These are phyloP conservation scores for Gyromitra esculenta DNA, from an alignment of 2,329 filamentous ascomycete species.

Conservation along the genomic window DNA sequence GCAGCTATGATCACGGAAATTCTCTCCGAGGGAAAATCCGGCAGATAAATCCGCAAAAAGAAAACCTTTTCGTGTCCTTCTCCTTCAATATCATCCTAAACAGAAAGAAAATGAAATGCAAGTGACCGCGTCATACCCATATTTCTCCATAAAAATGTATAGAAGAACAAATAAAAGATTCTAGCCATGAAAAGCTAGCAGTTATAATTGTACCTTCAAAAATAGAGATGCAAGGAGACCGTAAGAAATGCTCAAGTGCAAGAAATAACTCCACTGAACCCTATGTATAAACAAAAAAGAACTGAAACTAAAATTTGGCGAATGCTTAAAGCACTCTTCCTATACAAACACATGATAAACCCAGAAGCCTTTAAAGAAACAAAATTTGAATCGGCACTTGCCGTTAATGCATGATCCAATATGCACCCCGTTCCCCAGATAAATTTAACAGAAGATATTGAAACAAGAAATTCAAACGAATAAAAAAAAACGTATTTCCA, in stretches of 20 bases:
- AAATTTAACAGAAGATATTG: conserved; percentile 46
- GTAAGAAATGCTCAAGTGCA: conserved; percentile 35
- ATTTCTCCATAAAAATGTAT: conserved; percentile 33
- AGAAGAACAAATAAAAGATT: conserved; percentile 41
- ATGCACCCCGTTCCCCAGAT: conserved; percentile 48
- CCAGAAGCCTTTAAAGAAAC: conserved; percentile 29
- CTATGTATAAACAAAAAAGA: conserved; percentile 47
- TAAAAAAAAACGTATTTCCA: conserved; percentile 14
- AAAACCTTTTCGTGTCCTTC: conserved; percentile 24
- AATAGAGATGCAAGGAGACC: conserved; percentile 28
- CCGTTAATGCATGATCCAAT: conserved; percentile 49
- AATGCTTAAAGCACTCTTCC: conserved; percentile 26
- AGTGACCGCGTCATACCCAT: conserved; percentile 36
- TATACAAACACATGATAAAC: conserved; percentile 40
- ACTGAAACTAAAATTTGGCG: conserved; percentile 38
- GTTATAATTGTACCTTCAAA: conserved; percentile 29
- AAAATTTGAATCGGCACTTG: conserved; percentile 31
- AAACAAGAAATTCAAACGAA: conserved; percentile 36
- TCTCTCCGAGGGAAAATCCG: conserved; percentile 30
- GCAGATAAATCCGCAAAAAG: conserved; percentile 19
- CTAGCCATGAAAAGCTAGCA: conserved; percentile 39
- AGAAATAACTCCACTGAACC: conserved; percentile 39
- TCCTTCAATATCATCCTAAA: conserved; percentile 35
- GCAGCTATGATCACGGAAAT: conserved; percentile 19
- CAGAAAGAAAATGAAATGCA: conserved; percentile 35